phyloP scores from a whole-genome alignment of 1,139 yeast genomes.

The Saccharomyces hybrid region DNA sequence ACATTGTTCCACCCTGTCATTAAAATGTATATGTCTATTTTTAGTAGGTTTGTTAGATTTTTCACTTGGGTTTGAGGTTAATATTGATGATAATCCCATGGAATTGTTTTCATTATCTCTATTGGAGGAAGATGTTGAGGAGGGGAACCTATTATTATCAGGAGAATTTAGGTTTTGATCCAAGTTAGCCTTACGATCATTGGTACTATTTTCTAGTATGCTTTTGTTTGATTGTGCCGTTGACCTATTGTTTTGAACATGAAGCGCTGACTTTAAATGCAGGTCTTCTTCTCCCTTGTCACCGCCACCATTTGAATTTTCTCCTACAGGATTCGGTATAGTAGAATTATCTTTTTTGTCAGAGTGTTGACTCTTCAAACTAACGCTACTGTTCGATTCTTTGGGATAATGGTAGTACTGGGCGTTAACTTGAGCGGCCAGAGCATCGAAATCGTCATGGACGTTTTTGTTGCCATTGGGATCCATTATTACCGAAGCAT shows the following conservation, averaged over 20 bases:
- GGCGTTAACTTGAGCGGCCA: slow-evolving; percentile 53
- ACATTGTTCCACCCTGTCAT: slow-evolving; percentile 89
- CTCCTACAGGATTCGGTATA: neutral
- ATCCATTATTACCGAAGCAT: slow-evolving; percentile 21
- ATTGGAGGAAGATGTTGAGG: neutral
- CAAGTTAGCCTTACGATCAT: neutral
- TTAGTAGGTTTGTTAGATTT: slow-evolving; percentile 26
- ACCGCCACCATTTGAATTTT: neutral
- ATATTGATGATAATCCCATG: slow-evolving; percentile 10
- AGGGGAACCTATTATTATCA: neutral
- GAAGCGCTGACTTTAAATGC: neutral
- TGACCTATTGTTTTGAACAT: neutral
- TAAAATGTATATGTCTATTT: slow-evolving; percentile 72
- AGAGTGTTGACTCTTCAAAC: neutral
- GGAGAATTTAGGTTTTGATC: neutral
- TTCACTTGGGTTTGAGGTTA: slow-evolving; percentile 9
- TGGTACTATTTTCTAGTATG: neutral
- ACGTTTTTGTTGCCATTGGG: slow-evolving; percentile 19
- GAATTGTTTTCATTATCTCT: neutral
- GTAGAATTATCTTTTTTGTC: neutral
- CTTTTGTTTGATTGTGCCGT: neutral
- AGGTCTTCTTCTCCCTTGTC: neutral
- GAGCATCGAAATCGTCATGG: slow-evolving; percentile 46
- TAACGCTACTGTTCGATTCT: neutral
- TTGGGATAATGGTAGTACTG: slow-evolving; percentile 36